Percentiles rank a stretch among this genome's conserved stretches.
Evolutionary conservation across 1,284 basidiomycete species (phyloP).

Genomic region (Pseudozyma sp.): DNA sequence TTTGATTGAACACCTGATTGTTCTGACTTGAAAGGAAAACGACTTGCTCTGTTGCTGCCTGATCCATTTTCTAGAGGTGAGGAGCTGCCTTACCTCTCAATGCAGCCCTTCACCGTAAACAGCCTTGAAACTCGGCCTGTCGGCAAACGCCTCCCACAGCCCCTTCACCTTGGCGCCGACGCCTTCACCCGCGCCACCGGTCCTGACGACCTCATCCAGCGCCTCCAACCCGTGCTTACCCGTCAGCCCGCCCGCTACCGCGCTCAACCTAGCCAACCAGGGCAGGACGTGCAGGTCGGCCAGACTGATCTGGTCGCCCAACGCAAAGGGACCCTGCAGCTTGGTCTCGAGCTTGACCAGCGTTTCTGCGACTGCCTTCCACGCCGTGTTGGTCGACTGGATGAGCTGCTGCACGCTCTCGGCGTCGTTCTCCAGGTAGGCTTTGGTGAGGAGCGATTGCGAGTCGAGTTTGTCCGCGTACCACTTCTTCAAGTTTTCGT

Average conservation of each 20-base stretch:
- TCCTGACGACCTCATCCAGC: constrained; percentile 9
- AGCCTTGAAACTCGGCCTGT: constrained; percentile 36
- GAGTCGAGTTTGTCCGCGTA: constrained; percentile 70
- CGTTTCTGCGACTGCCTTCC: constrained; percentile 72
- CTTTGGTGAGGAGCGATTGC: constrained; percentile 67
- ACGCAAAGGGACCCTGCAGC: constrained; percentile 78
- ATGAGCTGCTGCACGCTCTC: constrained; percentile 64
- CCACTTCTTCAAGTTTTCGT: constrained; percentile 64
- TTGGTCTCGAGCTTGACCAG: constrained; percentile 73
- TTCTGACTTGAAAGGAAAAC: too few relatives aligned
- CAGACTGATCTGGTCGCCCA: constrained; percentile 81
- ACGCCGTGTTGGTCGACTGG: constrained; percentile 69
- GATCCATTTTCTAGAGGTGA: too few relatives aligned
- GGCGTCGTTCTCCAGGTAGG: constrained; percentile 62
- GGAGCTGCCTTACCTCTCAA: constrained; percentile 9
- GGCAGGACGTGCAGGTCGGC: constrained; percentile 83
- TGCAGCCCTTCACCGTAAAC: constrained; percentile 54
- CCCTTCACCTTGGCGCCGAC: constrained; percentile 23
- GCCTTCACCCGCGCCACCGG: not conserved
- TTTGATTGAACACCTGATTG: too few relatives aligned
- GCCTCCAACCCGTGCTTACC: not conserved
- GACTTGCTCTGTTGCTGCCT: too few relatives aligned
- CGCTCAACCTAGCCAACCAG: constrained; percentile 75
- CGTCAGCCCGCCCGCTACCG: constrained; percentile 11
- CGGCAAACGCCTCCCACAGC: constrained; percentile 34